Base-by-base conservation (phyloP, 441 rosid genomes). In the Jatropha podagrica region DNA sequence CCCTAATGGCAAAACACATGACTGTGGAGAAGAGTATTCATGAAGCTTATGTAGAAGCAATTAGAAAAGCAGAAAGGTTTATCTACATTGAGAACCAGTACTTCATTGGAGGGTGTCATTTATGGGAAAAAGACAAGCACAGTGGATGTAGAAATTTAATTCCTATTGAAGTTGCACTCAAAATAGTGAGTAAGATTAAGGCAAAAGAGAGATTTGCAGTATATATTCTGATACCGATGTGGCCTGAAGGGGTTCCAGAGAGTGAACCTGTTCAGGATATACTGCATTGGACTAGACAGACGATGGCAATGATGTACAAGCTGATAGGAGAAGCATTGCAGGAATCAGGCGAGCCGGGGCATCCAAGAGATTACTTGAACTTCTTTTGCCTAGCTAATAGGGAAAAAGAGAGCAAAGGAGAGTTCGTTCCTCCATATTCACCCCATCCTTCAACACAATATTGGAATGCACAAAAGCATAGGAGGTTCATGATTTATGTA, bases 401-500 rank as follows among this genome's bases (percentile, higher is more conserved):
- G 83, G 99, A 93, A 84, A 87, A 67, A 56, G 83, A 87, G 86
- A 74, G 77, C 32, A 79, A 67, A 6, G 88, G 87, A 4, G 97
- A 90, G 75, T 82, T 81, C 72, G 79, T 76, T 71, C 88, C 94
- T 32, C 88, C 83, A 23, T 74, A 85, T 32, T 84, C 88, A 51
- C 97, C 97, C 0, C 86, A 79, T 68, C 91, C 84, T 3, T 69
- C 69, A 14, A 89, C 93, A 2, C 92, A 87, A 38, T 91, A 95
- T 9, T 95, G 96, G 97, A 84, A 86, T 72, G 93, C 96, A 5
- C 97, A 91, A 71, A 87, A 77, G 81, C 86, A 88, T 48, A 82
- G 97, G 72, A 90, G 99, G 77, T 93, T 93, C 85, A 93, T 91
- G 99, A 84, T 95, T 23, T 93, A 95, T 76, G 98, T 93, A 66